Evolutionary conservation across 257 asterid species (phyloP).

Genomic region (Coffea eugenioides): DNA sequence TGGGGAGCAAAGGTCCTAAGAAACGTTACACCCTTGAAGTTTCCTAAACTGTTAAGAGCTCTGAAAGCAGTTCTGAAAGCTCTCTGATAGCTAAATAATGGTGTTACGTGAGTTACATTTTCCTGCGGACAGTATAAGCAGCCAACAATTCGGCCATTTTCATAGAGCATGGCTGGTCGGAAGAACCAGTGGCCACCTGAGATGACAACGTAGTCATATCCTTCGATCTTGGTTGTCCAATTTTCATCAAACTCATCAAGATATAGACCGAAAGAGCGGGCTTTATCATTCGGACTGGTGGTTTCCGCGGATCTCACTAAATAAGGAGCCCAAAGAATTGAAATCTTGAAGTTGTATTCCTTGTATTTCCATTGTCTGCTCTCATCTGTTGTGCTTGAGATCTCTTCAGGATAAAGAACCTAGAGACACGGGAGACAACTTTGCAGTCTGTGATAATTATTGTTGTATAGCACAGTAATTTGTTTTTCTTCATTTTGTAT

Average conservation of each 20-base stretch:
- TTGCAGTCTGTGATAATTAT: not conserved
- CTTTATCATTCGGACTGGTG: slow-evolving; percentile 33
- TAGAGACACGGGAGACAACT: not conserved
- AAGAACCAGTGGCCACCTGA: slow-evolving; percentile 44
- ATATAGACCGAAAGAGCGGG: slow-evolving; percentile 41
- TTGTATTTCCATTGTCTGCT: slow-evolving; percentile 39
- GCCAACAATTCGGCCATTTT: slow-evolving; percentile 40
- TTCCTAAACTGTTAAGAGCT: slow-evolving; percentile 22
- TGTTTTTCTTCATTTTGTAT: not conserved
- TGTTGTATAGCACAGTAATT: not conserved
- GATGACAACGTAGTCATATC: slow-evolving; percentile 41
- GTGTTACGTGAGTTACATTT: slow-evolving; percentile 35
- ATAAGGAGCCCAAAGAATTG: slow-evolving; percentile 55
- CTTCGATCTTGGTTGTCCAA: slow-evolving; percentile 34
- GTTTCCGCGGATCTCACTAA: slow-evolving; percentile 33
- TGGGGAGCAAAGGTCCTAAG: slow-evolving; percentile 46
- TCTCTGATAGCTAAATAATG: slow-evolving; percentile 37
- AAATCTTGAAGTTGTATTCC: slow-evolving; percentile 50
- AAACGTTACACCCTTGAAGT: slow-evolving; percentile 31
- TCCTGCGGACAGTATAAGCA: slow-evolving; percentile 55
- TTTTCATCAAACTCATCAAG: slow-evolving; percentile 50
- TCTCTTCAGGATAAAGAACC: slow-evolving; percentile 42
- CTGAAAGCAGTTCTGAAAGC: slow-evolving; percentile 45
- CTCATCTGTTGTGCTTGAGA: slow-evolving; percentile 31
- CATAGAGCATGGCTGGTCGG: slow-evolving; percentile 54